phyloP scores from a whole-genome alignment of 257 asterid species.

The Buddleja alternifolia region DNA sequence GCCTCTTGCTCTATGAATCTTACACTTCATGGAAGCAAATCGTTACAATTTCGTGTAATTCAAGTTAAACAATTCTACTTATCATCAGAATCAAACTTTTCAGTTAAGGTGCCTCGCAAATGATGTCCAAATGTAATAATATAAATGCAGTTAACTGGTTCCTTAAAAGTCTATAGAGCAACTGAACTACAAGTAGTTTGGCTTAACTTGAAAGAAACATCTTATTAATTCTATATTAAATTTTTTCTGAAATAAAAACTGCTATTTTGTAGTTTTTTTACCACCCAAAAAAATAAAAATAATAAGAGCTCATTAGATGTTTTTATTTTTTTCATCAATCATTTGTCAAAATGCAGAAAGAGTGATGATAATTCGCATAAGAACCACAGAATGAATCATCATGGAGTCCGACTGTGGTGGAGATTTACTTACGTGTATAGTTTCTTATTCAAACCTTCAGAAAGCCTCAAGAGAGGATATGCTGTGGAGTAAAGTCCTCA shows the following conservation, averaged over 20 bases:
- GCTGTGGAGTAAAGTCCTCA: background rate
- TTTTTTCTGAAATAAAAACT: background rate
- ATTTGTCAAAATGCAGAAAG: background rate
- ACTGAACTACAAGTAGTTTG: background rate
- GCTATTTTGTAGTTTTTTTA: too few relatives aligned
- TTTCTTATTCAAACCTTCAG: too few relatives aligned
- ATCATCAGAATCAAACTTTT: background rate
- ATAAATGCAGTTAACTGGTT: background rate
- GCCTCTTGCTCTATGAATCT: background rate
- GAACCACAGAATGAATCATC: too few relatives aligned
- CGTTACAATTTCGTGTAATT: too few relatives aligned
- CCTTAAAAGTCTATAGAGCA: background rate
- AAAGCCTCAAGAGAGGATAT: too few relatives aligned
- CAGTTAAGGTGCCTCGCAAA: background rate
- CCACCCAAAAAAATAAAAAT: too few relatives aligned
- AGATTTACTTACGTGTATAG: too few relatives aligned
- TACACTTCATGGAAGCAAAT: too few relatives aligned
- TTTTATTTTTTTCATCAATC: too few relatives aligned
- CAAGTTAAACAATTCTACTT: too few relatives aligned
- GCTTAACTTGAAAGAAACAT: background rate
- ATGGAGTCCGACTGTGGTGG: too few relatives aligned
- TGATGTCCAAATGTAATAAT: background rate
- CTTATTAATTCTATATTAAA: background rate
- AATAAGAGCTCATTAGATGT: background rate
- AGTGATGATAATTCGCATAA: too few relatives aligned